Evolutionary conservation across 2,329 filamentous ascomycete species (phyloP).

Genomic region (Diaporthe caulivora): DNA sequence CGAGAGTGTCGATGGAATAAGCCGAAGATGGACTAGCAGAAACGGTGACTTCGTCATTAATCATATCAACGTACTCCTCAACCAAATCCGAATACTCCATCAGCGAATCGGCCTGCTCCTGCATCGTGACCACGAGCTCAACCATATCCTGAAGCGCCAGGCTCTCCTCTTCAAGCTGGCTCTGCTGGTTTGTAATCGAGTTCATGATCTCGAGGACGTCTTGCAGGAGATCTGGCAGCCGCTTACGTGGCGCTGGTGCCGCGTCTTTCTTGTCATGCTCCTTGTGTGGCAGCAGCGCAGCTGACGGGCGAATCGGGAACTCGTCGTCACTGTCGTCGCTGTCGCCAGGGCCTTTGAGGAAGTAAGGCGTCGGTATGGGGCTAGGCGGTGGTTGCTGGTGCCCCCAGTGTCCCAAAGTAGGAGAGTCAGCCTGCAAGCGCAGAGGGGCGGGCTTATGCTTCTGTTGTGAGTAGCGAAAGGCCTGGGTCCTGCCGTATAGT

Average conservation of each 20-base stretch:
- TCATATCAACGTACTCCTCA: slow-evolving; percentile 4
- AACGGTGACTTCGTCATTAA: neutral
- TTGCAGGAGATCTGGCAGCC: slow-evolving; percentile 2
- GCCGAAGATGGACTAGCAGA: neutral
- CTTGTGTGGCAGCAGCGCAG: slow-evolving; percentile 12
- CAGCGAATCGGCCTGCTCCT: slow-evolving; percentile 12
- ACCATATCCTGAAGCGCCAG: slow-evolving; percentile 21
- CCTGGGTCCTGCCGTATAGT: slow-evolving; percentile 2
- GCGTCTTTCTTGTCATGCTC: neutral
- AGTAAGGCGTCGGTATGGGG: neutral
- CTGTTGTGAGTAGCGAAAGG: neutral
- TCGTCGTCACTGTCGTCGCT: slow-evolving; percentile 1
- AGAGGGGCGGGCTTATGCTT: slow-evolving; percentile 16
- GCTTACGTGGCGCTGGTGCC: neutral
- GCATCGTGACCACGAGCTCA: neutral
- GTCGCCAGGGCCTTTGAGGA: neutral
- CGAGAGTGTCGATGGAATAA: neutral
- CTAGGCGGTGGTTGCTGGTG: neutral
- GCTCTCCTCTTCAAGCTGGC: slow-evolving; percentile 26
- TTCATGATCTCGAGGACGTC: slow-evolving; percentile 22
- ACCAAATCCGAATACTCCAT: slow-evolving; percentile 26
- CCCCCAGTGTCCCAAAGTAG: neutral
- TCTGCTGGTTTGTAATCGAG: slow-evolving; percentile 23
- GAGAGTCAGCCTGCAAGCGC: slow-evolving; percentile 4
- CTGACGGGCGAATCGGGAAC: slow-evolving; percentile 13